These are phyloP conservation scores for Cyberlindnera nakhonratchasimensis DNA, from an alignment of 805 yeast species.

Conservation along the genomic window DNA sequence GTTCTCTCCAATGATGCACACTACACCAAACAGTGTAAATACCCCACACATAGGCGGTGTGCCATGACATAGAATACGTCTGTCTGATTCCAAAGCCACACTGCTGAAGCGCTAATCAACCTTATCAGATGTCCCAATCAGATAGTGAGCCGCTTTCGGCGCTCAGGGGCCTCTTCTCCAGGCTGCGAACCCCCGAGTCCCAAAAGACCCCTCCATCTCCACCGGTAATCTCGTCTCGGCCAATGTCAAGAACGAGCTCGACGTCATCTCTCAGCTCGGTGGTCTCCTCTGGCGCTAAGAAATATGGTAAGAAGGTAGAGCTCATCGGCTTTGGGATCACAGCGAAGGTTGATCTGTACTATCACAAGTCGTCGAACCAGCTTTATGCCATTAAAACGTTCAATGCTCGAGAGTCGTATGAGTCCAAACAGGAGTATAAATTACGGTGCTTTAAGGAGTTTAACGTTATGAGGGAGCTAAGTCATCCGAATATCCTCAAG, in stretches of 20 bases:
- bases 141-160: not conserved
- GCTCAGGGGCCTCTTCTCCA: not conserved
- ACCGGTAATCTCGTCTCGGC: not conserved
- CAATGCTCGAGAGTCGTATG: constrained; percentile 43
- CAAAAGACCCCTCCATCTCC: not conserved
- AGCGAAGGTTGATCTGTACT: constrained; percentile 34
- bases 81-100: too few species aligned
- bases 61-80: too few species aligned
- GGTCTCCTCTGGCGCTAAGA: not conserved
- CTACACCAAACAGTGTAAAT: too few species aligned
- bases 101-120: too few species aligned
- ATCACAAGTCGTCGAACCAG: constrained; percentile 16
- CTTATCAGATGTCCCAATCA: not conserved
- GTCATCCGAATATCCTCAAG: constrained; percentile 70
- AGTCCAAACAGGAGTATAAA: constrained; percentile 61
- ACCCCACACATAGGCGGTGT: too few species aligned
- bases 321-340: constrained; percentile 32
- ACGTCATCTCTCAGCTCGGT: not conserved
- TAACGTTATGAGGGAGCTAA: constrained; percentile 62
- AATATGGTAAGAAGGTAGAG: constrained; percentile 20
- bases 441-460: constrained; percentile 75
- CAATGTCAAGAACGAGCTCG: constrained; percentile 3
- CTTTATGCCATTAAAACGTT: constrained; percentile 45
- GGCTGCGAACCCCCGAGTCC: constrained; percentile 1
- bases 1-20: too few species aligned